Conservation (phyloP, 2,329 filamentous ascomycete genomes). For the Colletotrichum sp. region DNA sequence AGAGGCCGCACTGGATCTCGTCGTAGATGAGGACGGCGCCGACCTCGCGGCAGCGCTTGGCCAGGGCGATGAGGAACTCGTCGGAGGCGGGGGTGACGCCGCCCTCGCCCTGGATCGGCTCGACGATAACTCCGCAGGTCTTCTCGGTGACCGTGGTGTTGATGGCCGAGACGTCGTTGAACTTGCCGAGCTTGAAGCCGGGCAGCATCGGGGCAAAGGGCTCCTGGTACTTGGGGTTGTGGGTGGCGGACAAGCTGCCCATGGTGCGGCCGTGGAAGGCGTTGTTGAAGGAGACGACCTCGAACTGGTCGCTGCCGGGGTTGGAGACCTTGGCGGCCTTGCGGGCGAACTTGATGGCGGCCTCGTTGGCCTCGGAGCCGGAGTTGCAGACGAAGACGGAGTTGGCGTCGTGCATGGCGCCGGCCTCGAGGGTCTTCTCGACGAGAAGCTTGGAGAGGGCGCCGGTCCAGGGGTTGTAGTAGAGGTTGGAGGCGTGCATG, state of each 20-base stretch:
- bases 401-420: conserved; percentile 79
- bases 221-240: conserved; percentile 96
- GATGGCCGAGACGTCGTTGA: conserved; percentile 80
- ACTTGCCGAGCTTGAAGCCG: conserved; percentile 85
- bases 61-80: conserved; percentile 85
- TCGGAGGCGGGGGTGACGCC: conserved; percentile 84
- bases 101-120: conserved; percentile 97
- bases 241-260: conserved; percentile 93
- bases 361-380: conserved; percentile 96
- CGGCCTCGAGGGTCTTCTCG: conserved; percentile 77
- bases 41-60: conserved; percentile 81
- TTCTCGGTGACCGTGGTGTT: conserved; percentile 77
- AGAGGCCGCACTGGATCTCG: conserved; percentile 95
- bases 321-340: conserved; percentile 83
- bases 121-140: conserved; percentile 93
- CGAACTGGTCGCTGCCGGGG: conserved; percentile 73
- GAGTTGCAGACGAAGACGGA: conserved; percentile 96
- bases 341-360: conserved; percentile 93
- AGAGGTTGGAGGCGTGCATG: conserved; percentile 92
- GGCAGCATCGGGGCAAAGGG: conserved; percentile 96
- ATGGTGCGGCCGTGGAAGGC: conserved; percentile 98
- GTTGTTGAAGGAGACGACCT: conserved; percentile 88
- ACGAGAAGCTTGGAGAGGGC: conserved; percentile 85
- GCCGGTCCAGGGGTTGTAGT: conserved; percentile 96
- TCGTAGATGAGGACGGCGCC: conserved; percentile 92